A percentile compares a stretch with the other conserved stretches of the same genome.
phyloP scores from a whole-genome alignment of 495 filamentous ascomycete species.

The Monascus purpureus region DNA sequence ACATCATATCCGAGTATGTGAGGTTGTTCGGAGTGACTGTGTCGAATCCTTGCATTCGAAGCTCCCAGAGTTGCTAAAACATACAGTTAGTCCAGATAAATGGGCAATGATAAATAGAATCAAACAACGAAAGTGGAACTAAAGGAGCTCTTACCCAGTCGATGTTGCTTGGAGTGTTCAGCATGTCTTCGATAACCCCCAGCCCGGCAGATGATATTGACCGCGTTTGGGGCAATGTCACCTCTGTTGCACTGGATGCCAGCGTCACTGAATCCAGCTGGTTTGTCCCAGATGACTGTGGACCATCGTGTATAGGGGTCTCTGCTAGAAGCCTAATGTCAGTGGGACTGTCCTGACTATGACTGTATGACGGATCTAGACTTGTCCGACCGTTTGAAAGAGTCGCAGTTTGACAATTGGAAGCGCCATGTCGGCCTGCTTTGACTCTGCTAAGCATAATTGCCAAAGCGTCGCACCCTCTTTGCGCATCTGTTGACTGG shows the following conservation, averaged over 20 bases:
- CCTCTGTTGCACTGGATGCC: too few relatives aligned
- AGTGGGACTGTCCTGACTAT: not conserved
- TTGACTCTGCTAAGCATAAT: slow-evolving; percentile 67
- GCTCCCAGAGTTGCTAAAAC: slow-evolving; percentile 9
- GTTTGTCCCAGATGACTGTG: slow-evolving; percentile 22
- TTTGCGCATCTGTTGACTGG: slow-evolving; percentile 65
- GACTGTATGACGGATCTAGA: not conserved
- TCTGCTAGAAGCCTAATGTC: not conserved
- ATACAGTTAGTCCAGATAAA: slow-evolving; percentile 9
- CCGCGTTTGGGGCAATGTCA: too few relatives aligned
- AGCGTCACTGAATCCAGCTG: too few relatives aligned
- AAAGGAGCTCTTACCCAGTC: slow-evolving; percentile 58
- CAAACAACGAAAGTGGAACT: not conserved
- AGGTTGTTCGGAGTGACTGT: too few relatives aligned
- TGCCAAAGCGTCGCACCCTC: slow-evolving; percentile 54
- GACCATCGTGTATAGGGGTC: not conserved
- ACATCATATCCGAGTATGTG: too few relatives aligned
- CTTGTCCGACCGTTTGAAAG: not conserved
- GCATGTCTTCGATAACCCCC: slow-evolving; percentile 45
- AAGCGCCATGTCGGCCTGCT: slow-evolving; percentile 6
- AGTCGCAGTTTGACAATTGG: slow-evolving; percentile 20
- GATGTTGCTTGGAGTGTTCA: slow-evolving; percentile 37
- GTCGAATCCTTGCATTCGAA: too few relatives aligned
- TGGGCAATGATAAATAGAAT: not conserved
- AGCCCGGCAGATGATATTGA: too few relatives aligned